Evolutionary conservation across 164 flowering plant genomes (phyloP), one percentile per base, ranked within the genome.

Genomic region (Stephania japonica): DNA sequence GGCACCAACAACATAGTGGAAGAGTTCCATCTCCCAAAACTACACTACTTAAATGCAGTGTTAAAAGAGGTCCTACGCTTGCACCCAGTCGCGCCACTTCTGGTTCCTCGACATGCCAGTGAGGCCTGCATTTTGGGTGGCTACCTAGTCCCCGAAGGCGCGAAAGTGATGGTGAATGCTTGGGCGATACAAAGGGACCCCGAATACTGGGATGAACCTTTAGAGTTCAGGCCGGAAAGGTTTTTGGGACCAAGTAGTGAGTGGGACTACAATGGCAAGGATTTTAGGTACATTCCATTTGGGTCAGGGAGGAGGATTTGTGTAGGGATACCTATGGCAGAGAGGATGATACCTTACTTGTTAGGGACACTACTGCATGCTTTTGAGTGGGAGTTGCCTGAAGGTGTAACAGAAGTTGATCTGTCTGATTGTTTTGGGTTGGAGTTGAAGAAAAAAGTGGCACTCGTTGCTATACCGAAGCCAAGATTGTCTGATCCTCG

Each of bases 241-340:
- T 80, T 83, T 67, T 25, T 83, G 26, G 47, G 11, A 12, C 11
- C 25, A 0, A 47, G 56, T 10, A 5, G 65, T n/a, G 62, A 69
- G 21, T 73, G 72, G 61, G 83, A 76, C 41, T 76, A 32, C 13
- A 72, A 44, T 9, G 85, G 83, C 12, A 71, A 71, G 0, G 76
- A 80, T 70, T 78, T 81, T 32, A 64, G 74, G 10, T 87, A 80
- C 59, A 49, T 87, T 62, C 89, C 89, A 2, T 89, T 87, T 61
- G 88, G 90, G 9, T 83, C 87, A 0, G 87, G 90, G 19, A 77
- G 88, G 26, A 84, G 91, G 72, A 72, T 83, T 0, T 87, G 93
- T 70, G 75, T 83, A 0, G 92, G 90, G 14, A 49, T 85, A 18
- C 65, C 81, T 0, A 6, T 88, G 27, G 89, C 81, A 0, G 83